Conservation (phyloP, 106 monocot species). For the Narthecium ossifragum region DNA sequence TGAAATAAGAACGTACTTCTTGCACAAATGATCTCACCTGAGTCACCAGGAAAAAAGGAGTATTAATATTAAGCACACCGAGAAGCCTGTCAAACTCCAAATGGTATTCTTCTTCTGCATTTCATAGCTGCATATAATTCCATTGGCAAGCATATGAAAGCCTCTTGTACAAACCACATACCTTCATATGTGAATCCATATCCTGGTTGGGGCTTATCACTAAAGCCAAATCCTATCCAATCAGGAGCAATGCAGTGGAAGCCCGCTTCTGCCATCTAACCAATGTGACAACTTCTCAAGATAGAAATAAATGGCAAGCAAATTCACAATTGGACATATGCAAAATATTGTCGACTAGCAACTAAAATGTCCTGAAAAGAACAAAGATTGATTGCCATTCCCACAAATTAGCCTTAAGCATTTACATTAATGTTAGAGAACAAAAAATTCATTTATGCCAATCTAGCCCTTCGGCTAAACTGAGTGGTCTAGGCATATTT, state of each 20-base stretch:
- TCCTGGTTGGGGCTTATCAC: constrained; percentile 94
- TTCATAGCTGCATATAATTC: constrained; percentile 1
- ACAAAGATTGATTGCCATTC: not conserved
- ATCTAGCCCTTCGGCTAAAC: no score
- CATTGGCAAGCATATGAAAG: not conserved
- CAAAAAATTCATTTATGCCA: no score
- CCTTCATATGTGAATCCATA: constrained; percentile 88
- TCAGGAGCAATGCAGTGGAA: constrained; percentile 97
- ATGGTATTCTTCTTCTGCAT: constrained; percentile 86
- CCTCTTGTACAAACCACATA: constrained; percentile 7
- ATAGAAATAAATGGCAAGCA: not conserved
- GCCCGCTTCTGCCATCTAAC: constrained; percentile 81
- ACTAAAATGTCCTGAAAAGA: no score
- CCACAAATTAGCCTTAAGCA: no score
- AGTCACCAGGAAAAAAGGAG: constrained; percentile 75
- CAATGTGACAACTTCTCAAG: constrained; percentile 14
- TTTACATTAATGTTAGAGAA: no score
- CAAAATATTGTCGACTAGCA: not conserved
- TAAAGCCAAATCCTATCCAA: constrained; percentile 99
- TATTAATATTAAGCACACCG: constrained; percentile 45
- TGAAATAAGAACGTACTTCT: not conserved
- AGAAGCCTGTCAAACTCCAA: constrained; percentile 78
- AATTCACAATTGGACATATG: not conserved
- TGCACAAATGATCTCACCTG: constrained; percentile 43
- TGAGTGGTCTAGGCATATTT: no score